A percentile compares a stretch with the other conserved stretches of the same genome.
phyloP scores from a whole-genome alignment of 2,329 filamentous ascomycete species.

The Aspergillus sp. region DNA sequence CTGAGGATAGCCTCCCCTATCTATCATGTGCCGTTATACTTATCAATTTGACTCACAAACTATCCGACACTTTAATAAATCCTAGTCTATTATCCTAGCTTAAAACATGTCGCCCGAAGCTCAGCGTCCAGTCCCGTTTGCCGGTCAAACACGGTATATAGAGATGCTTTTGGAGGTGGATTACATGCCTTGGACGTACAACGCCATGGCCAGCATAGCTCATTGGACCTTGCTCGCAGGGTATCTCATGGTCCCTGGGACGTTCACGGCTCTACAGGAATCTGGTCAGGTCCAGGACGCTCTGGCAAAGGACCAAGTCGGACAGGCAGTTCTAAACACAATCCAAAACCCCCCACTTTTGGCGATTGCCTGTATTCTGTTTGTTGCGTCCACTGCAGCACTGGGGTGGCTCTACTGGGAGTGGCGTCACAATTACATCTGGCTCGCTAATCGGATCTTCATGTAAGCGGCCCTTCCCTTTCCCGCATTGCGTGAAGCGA shows the following conservation, averaged over 20 bases:
- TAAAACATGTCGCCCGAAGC: background rate
- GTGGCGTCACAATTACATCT: constrained; percentile 53
- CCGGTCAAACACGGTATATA: constrained; percentile 30
- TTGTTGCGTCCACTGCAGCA: constrained; percentile 42
- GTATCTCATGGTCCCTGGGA: constrained; percentile 55
- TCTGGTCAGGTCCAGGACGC: constrained; percentile 26
- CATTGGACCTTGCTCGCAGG: constrained; percentile 54
- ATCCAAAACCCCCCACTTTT: constrained; percentile 43
- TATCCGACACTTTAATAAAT: background rate
- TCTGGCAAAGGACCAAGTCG: constrained; percentile 28
- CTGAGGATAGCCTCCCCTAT: background rate
- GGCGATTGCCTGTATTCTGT: constrained; percentile 46
- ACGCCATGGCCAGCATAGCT: constrained; percentile 47
- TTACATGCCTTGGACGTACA: constrained; percentile 47
- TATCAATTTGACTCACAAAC: background rate
- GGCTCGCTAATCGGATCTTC: constrained; percentile 55
- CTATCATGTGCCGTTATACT: background rate
- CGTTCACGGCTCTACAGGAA: constrained; percentile 48
- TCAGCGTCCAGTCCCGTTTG: background rate
- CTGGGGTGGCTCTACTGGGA: constrained; percentile 47
- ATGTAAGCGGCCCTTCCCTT: constrained; percentile 30
- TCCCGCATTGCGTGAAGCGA: background rate
- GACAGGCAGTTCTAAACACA: constrained; percentile 30
- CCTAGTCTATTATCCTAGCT: background rate
- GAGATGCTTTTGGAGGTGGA: constrained; percentile 52